These are phyloP conservation scores for Gymnopilus dilepis DNA, from an alignment of 768 basidiomycete species.

Conservation along the genomic window DNA sequence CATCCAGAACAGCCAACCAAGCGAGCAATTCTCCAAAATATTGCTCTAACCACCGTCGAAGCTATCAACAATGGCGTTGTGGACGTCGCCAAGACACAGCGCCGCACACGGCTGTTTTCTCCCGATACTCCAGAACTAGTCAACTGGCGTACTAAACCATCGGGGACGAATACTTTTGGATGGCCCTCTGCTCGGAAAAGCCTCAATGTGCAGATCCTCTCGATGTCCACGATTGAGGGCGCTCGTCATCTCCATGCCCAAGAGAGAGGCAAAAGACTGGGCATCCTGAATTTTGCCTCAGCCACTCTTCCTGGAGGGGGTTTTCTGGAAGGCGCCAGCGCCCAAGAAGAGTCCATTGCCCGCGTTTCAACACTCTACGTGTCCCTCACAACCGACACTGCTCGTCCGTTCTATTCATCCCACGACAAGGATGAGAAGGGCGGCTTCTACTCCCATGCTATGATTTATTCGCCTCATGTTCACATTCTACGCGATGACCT, in stretches of 20 bases:
- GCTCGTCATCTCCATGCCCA: constrained; percentile 43
- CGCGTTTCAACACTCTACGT: constrained; percentile 72
- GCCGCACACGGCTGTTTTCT: constrained; percentile 58
- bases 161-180: constrained; percentile 5
- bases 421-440: constrained; percentile 52
- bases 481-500: constrained; percentile 61
- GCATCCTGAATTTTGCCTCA: constrained; percentile 77
- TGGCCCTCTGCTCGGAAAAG: background rate
- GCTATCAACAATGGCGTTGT: constrained; percentile 27
- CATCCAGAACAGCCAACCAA: constrained; percentile 3
- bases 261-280: constrained; percentile 39
- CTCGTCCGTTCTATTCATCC: constrained; percentile 59
- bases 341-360: constrained; percentile 74
- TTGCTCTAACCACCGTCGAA: constrained; percentile 21
- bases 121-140: constrained; percentile 56
- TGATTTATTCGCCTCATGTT: constrained; percentile 71
- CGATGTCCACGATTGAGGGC: constrained; percentile 66
- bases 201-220: constrained; percentile 48
- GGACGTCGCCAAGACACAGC: constrained; percentile 31
- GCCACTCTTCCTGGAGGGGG: constrained; percentile 74
- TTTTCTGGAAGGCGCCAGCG: constrained; percentile 65
- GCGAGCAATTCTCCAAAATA: constrained; percentile 20
- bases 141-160: constrained; percentile 21
- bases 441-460: constrained; percentile 74
- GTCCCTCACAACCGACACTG: constrained; percentile 57